Percentiles rank a stretch among this genome's conserved stretches.
Conservation (phyloP, 345 rosid species). For the Triadica sebifera region DNA sequence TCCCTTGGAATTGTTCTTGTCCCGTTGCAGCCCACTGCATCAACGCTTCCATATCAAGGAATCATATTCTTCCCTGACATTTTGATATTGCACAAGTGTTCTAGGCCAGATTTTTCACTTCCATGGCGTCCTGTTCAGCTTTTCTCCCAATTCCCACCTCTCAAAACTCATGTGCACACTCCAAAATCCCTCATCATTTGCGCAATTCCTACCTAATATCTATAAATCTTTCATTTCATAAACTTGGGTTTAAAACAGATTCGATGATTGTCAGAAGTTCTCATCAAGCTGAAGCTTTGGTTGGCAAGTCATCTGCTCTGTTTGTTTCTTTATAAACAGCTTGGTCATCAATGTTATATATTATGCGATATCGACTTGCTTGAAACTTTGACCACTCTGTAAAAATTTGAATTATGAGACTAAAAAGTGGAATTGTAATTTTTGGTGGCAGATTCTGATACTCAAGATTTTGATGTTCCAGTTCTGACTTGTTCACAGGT, state of each 20-base stretch:
- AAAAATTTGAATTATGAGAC: too few relatives aligned
- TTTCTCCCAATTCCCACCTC: conserved; percentile 20
- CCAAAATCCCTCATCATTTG: conserved; percentile 15
- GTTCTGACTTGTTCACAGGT: conserved; percentile 65
- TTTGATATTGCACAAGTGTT: background rate
- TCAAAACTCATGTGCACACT: conserved; percentile 14
- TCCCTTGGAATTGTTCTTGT: background rate
- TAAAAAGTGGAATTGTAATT: background rate
- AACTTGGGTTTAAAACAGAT: conserved; percentile 18
- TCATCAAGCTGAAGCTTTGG: conserved; percentile 29
- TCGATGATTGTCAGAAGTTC: conserved; percentile 22
- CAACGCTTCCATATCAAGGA: background rate
- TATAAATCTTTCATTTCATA: conserved; percentile 17
- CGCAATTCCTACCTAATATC: conserved; percentile 1
- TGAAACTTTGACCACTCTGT: background rate
- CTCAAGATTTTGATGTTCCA: conserved; percentile 48
- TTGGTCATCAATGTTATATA: background rate
- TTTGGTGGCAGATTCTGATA: conserved; percentile 35
- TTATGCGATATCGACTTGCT: background rate
- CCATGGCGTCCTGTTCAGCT: conserved; percentile 41
- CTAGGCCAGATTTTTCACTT: background rate
- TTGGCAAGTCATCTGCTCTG: conserved; percentile 26
- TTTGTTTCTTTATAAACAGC: background rate
- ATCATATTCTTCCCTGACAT: background rate
- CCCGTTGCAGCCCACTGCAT: background rate